Base-by-base conservation (phyloP, 1,139 yeast species). In the Protomyces gravidus region DNA sequence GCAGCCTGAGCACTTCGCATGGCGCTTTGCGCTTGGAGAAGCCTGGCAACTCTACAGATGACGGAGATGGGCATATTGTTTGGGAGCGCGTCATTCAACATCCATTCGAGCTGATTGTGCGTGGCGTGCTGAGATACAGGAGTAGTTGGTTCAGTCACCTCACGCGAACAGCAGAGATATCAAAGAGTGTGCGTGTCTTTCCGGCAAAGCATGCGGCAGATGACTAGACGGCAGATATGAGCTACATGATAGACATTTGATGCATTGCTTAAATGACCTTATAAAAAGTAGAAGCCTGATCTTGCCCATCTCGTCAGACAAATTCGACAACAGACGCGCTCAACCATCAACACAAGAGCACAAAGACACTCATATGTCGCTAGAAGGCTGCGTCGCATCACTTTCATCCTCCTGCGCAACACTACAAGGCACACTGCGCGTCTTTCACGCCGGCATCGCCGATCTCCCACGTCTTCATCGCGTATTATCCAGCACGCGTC, bases 61-160 rank as follows among this genome's bases (percentile, higher is more conserved):
- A 69, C 19, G 69, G 65, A 13, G 42, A n/a, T 17, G 67, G 65
- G n/a, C 65, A 62, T 61, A 77, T 74, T 68, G 82, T 83, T 68
- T 90, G 98, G 98, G 80, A 81, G 59, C 75, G 78, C 21, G 82
- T 92, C 19, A 82, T 86, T 25, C 81, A 82, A 64, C 82, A 88
- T 68, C 96, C 96, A 11, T 90, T 90, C 71, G 96, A 89, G 64
- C 75, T 90, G 67, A 86, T 89, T 27, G 77, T 90, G 1, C 77
- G 96, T 50, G 98, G 98, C 0, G 83, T 84, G 21, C 77, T 90
- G 70, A 83, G 81, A 70, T 90, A 92, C 51, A 27, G 42, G 23
- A 53, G 46, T 19, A 32, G 51, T 3, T 23, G 51, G 15, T 21
- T 53, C 17, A 46, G 45, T 32, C 47, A 53, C 33, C 26, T 50